phyloP scores from a whole-genome alignment of 83 land plant species.

The Larix sibirica region DNA sequence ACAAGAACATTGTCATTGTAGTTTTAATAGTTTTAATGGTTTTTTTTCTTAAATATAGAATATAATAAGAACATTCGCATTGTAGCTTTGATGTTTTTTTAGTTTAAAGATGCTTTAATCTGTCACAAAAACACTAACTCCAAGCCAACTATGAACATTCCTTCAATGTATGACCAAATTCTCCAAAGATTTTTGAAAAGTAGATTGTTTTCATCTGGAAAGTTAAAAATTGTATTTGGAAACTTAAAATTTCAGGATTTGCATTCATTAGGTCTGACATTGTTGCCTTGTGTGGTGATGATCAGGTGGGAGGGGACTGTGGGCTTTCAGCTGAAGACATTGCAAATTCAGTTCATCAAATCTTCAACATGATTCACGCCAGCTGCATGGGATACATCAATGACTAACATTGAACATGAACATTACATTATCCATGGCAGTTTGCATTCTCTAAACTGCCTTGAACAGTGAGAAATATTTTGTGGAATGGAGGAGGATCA shows the following conservation, averaged over 20 bases:
- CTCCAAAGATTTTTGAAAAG: neutral
- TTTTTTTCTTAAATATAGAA: neutral
- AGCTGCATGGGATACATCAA: constrained; percentile 29
- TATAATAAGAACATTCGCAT: neutral
- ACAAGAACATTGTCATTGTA: neutral
- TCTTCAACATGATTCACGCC: constrained; percentile 68
- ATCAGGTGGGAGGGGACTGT: constrained; percentile 56
- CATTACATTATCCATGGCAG: too few relatives aligned
- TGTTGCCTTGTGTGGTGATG: neutral
- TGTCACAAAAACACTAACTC: too few relatives aligned
- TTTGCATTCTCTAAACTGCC: too few relatives aligned
- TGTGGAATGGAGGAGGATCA: too few relatives aligned
- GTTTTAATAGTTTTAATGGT: too few relatives aligned
- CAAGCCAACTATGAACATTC: too few relatives aligned
- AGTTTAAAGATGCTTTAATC: too few relatives aligned
- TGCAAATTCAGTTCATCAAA: constrained; percentile 75
- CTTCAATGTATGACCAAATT: too few relatives aligned
- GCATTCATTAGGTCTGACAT: neutral
- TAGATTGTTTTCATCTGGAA: neutral
- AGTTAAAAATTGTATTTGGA: neutral
- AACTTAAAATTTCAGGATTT: neutral
- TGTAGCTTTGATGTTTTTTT: too few relatives aligned
- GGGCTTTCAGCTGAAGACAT: constrained; percentile 76
- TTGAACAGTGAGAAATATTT: too few relatives aligned
- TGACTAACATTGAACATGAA: neutral